Percentiles rank a stretch among this genome's conserved stretches.
Conservation (phyloP, 2,329 filamentous ascomycete genomes). For the Fusarium euwallaceae region DNA sequence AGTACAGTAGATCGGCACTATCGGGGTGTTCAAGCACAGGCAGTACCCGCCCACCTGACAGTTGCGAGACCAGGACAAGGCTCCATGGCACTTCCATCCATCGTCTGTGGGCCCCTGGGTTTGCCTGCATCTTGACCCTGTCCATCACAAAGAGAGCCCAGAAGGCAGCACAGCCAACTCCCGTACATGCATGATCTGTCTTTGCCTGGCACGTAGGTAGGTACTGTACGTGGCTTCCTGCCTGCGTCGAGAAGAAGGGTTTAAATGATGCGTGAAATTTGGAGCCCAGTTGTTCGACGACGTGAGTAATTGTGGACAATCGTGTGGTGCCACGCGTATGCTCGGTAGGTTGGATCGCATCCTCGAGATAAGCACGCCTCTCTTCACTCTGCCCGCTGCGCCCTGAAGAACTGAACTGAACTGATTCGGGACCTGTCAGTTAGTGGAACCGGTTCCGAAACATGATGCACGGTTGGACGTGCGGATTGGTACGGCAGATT, state of each 20-base stretch:
- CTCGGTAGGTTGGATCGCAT: not conserved
- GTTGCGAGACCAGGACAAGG: constrained; percentile 12
- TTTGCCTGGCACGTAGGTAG: constrained; percentile 10
- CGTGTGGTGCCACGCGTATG: constrained; percentile 29
- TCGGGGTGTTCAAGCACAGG: constrained; percentile 31
- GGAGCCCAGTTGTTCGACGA: constrained; percentile 19
- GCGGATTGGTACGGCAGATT: constrained; percentile 22
- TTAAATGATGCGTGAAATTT: constrained; percentile 17
- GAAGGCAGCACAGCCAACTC: constrained; percentile 19
- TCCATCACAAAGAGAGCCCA: constrained; percentile 20
- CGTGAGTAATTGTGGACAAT: constrained; percentile 27
- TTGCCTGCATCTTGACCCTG: constrained; percentile 12
- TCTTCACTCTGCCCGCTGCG: not conserved
- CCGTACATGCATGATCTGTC: constrained; percentile 40
- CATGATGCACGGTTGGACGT: constrained; percentile 20
- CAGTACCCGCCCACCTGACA: constrained; percentile 19
- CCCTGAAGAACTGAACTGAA: not conserved
- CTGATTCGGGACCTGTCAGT: constrained; percentile 5
- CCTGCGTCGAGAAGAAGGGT: not conserved
- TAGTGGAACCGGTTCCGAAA: constrained; percentile 23
- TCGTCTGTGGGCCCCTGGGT: constrained; percentile 9
- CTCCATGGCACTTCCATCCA: constrained; percentile 6
- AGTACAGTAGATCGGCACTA: constrained; percentile 26
- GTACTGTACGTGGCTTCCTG: not conserved
- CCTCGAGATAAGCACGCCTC: constrained; percentile 30